Evolutionary conservation across 257 asterid species (phyloP).

Genomic region (Scutellaria minor): DNA sequence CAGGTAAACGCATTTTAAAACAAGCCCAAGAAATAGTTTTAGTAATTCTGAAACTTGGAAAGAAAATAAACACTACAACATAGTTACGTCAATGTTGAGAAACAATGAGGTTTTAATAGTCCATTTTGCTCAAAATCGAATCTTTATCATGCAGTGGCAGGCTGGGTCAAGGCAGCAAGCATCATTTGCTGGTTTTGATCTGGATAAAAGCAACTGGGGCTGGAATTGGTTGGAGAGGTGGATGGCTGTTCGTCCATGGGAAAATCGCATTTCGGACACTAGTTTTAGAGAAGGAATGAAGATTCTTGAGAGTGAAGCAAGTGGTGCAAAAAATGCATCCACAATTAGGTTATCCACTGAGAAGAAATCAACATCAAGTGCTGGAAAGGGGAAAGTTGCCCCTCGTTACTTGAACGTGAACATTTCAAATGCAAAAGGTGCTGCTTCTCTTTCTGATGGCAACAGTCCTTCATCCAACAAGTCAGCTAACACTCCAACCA

Average conservation of each 20-base stretch:
- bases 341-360: constrained; percentile 41
- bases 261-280: constrained; percentile 64
- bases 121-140: not conserved
- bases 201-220: constrained; percentile 82
- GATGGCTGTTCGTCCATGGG: constrained; percentile 99
- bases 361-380: constrained; percentile 50
- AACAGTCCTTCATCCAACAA: constrained; percentile 60
- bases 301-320: constrained; percentile 47
- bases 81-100: not conserved
- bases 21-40: not conserved
- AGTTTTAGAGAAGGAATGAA: constrained; percentile 62
- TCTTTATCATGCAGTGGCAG: constrained; percentile 77
- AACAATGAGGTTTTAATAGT: not conserved
- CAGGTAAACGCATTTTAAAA: constrained; percentile 55
- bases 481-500: constrained; percentile 40
- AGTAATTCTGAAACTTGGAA: not conserved
- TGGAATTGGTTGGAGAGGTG: constrained; percentile 99
- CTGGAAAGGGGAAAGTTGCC: constrained; percentile 45
- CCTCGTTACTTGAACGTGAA: constrained; percentile 42
- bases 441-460: constrained; percentile 54
- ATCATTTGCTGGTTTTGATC: constrained; percentile 56
- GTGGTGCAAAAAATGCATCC: constrained; percentile 42
- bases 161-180: constrained; percentile 74
- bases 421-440: constrained; percentile 48
- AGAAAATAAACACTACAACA: not conserved